These are phyloP conservation scores for Kalaharituber pfeilii DNA, from an alignment of 2,329 filamentous ascomycete genomes.

Conservation along the genomic window DNA sequence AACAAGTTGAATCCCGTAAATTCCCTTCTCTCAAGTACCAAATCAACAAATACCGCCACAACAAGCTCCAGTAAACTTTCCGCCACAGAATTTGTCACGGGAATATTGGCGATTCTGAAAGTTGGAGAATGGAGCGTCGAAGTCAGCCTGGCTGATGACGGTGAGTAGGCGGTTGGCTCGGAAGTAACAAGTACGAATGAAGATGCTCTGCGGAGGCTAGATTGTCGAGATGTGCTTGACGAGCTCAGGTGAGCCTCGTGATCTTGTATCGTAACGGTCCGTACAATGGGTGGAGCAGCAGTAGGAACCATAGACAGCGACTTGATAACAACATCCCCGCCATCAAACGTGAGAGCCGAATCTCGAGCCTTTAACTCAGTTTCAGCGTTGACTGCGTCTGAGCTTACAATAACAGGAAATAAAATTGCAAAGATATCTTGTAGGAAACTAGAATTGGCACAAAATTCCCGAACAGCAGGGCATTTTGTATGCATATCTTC, in stretches of 20 bases:
- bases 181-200: conserved; percentile 80
- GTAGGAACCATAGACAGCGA: conserved; percentile 43
- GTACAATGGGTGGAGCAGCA: conserved; percentile 40
- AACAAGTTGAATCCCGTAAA: conserved; percentile 77
- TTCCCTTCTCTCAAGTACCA: conserved; percentile 71
- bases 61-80: conserved; percentile 63
- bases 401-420: conserved; percentile 75
- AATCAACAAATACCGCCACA: conserved; percentile 65
- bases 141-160: conserved; percentile 43
- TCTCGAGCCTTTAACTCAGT: conserved; percentile 74
- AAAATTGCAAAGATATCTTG: conserved; percentile 61
- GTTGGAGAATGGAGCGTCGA: conserved; percentile 16
- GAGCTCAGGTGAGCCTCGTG: conserved; percentile 25
- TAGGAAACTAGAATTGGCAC: conserved; percentile 61
- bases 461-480: conserved; percentile 63
- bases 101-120: conserved; percentile 27
- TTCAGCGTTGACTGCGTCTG: conserved; percentile 65
- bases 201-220: conserved; percentile 59
- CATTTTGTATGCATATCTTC: conserved; percentile 63
- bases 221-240: conserved; percentile 26
- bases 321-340: conserved; percentile 66
- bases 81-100: conserved; percentile 49
- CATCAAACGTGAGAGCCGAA: conserved; percentile 66
- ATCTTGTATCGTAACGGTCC: conserved; percentile 45
- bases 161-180: conserved; percentile 40